A percentile compares a stretch with the other conserved stretches of the same genome.
These are phyloP conservation scores for Picochlorum sp. DNA, from an alignment of 139 green algal species.

Conservation along the genomic window DNA sequence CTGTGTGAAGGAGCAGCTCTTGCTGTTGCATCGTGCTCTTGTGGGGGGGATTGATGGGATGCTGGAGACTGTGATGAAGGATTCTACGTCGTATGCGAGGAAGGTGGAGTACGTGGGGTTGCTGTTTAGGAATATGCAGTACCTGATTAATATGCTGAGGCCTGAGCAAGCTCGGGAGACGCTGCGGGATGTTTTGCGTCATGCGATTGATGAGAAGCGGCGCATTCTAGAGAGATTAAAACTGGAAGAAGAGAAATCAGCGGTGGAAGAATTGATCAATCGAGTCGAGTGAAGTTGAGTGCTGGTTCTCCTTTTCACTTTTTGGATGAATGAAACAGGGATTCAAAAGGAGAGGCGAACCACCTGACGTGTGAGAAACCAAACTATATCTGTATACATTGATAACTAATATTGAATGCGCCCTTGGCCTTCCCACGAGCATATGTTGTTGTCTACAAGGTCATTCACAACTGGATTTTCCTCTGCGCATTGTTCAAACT, in stretches of 20 bases:
- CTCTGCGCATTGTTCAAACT: not conserved
- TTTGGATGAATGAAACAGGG: no score
- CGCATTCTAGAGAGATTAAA: not conserved
- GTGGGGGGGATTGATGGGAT: conserved; percentile 44
- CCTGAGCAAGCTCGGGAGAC: conserved; percentile 39
- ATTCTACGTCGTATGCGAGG: conserved; percentile 34
- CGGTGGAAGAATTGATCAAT: no score
- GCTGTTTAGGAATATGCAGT: conserved; percentile 54
- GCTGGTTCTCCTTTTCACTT: no score
- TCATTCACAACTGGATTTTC: not conserved
- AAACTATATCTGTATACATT: no score
- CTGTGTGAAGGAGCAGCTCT: conserved; percentile 43
- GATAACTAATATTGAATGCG: no score
- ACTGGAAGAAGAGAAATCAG: not conserved
- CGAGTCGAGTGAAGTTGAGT: no score
- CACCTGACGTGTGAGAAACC: no score
- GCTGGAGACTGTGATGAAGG: conserved; percentile 34
- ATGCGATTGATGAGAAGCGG: not conserved
- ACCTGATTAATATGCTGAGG: conserved; percentile 54
- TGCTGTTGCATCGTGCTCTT: conserved; percentile 48
- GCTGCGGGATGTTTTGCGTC: conserved; percentile 14
- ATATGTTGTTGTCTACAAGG: no score
- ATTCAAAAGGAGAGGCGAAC: no score
- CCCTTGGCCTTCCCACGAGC: no score
- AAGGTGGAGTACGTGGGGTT: conserved; percentile 39